Percentiles rank a stretch among this genome's conserved stretches.
These are phyloP conservation scores for Grosmannia huntii DNA, from an alignment of 2,329 filamentous ascomycete genomes.

Conservation along the genomic window DNA sequence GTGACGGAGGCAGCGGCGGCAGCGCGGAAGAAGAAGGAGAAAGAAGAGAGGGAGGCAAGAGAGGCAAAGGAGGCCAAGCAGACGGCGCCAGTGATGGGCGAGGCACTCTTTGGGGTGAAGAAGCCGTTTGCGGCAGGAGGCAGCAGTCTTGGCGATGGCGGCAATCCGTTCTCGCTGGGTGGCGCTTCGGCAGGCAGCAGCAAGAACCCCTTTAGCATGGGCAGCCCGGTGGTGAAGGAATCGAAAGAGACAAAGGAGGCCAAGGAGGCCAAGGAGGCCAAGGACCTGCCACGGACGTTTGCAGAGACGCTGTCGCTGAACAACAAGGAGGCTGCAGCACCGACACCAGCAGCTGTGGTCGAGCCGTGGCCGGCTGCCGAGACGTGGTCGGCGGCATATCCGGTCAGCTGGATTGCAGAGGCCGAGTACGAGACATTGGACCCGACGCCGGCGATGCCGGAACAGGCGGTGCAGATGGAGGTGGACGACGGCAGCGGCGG, in stretches of 20 bases:
- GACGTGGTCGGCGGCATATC: constrained; percentile 57
- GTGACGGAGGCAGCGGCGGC: constrained; percentile 25
- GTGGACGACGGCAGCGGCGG: constrained; percentile 20
- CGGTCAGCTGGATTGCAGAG: constrained; percentile 66
- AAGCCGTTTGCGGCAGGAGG: constrained; percentile 27
- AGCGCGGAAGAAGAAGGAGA: constrained; percentile 20
- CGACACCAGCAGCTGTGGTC: constrained; percentile 25
- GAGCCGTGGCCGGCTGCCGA: constrained; percentile 65
- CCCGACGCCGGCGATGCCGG: constrained; percentile 33
- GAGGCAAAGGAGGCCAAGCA: constrained; percentile 17
- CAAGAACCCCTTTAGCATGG: constrained; percentile 5
- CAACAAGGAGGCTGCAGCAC: constrained; percentile 24
- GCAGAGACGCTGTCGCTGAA: constrained; percentile 68
- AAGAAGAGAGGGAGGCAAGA: constrained; percentile 14
- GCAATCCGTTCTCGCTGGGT: background rate
- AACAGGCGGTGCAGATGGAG: constrained; percentile 35
- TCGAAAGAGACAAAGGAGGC: background rate
- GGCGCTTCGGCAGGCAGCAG: constrained; percentile 14
- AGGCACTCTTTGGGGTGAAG: constrained; percentile 53
- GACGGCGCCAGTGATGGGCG: constrained; percentile 38
- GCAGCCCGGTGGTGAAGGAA: background rate
- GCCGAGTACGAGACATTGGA: constrained; percentile 87
- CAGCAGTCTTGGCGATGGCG: constrained; percentile 2
- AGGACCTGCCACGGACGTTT: constrained; percentile 46
- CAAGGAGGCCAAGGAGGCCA: background rate